These are phyloP conservation scores for Triadica sebifera DNA, from an alignment of 345 rosid species.

Conservation along the genomic window DNA sequence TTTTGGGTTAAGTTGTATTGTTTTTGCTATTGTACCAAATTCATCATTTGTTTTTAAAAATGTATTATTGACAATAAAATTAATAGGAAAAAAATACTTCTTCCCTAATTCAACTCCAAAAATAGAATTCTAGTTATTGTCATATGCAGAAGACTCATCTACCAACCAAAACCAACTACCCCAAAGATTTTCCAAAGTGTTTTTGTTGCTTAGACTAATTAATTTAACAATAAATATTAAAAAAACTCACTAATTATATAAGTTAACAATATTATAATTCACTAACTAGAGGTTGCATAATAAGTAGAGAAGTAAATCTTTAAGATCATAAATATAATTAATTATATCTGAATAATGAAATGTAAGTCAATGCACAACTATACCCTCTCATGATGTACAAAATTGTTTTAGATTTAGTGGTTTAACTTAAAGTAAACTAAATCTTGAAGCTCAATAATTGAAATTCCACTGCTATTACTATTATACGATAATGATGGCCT, in stretches of 20 bases:
- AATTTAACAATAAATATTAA: no score
- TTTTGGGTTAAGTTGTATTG: no score
- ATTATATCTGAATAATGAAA: not conserved
- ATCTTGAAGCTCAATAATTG: constrained; percentile 14
- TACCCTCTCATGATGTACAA: no score
- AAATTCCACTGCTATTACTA: not conserved
- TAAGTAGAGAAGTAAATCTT: not conserved
- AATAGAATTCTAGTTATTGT: no score
- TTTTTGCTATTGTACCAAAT: no score
- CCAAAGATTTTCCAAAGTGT: not conserved
- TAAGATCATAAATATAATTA: not conserved
- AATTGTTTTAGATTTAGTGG: not conserved
- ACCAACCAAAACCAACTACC: not conserved
- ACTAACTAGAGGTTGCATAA: not conserved
- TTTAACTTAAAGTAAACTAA: constrained; percentile 9
- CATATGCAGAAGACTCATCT: not conserved
- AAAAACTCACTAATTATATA: not conserved
- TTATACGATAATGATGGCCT: not conserved
- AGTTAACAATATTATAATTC: no score
- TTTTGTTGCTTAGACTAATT: not conserved
- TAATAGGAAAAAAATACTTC: no score
- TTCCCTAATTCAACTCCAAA: no score
- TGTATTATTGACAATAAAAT: no score
- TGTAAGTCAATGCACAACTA: not conserved
- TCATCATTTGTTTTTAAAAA: no score